These are phyloP conservation scores for Gonapodya sp. DNA, from an alignment of 192 early-diverging fungal genomes.

Conservation along the genomic window DNA sequence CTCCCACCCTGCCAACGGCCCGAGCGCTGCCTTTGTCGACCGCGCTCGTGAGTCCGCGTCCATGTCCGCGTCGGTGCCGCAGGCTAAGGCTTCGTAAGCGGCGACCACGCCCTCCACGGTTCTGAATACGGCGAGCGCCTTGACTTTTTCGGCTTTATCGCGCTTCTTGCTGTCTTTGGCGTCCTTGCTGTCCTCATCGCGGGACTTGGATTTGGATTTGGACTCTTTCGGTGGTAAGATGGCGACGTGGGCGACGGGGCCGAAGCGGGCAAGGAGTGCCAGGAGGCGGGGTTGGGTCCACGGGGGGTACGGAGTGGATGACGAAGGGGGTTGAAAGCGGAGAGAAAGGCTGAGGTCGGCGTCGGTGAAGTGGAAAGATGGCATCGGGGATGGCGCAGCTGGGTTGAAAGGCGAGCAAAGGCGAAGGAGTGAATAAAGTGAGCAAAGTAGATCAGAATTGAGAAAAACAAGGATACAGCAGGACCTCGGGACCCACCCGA, in stretches of 20 bases:
- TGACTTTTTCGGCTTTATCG: not conserved
- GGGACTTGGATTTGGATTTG: not conserved
- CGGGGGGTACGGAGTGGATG: not conserved
- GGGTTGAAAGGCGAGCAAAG: not conserved
- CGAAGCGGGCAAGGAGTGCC: not conserved
- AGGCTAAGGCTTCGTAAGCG: too few species aligned
- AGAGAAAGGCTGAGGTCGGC: not conserved
- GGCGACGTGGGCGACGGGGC: not conserved
- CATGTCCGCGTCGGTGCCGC: too few species aligned
- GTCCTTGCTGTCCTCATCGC: too few species aligned
- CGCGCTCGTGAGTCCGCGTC: too few species aligned
- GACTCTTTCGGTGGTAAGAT: not conserved
- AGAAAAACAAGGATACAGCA: too few species aligned
- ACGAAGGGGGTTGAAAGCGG: not conserved
- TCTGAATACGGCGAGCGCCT: not conserved
- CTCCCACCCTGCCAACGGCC: not conserved
- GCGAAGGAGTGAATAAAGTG: not conserved
- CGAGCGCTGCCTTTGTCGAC: too few species aligned
- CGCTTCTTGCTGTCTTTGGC: not conserved
- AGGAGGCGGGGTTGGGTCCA: not conserved
- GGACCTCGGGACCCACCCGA: too few species aligned
- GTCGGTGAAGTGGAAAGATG: not conserved
- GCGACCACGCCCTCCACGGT: not conserved
- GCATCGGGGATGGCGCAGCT: not conserved
- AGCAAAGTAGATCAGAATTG: not conserved